These are phyloP conservation scores for Sapria himalayana DNA, from an alignment of 345 rosid species.

Conservation along the genomic window DNA sequence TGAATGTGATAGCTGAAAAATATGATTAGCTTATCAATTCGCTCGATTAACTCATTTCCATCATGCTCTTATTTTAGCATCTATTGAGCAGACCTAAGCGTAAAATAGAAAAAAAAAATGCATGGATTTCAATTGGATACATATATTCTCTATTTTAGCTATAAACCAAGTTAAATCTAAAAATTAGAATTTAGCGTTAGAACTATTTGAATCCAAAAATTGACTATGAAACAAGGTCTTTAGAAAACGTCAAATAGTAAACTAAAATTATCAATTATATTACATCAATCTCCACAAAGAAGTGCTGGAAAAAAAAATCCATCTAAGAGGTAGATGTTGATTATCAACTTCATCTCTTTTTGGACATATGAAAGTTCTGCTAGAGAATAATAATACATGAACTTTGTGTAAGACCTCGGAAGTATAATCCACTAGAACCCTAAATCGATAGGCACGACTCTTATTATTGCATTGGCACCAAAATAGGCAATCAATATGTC, in stretches of 20 bases:
- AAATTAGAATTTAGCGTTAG: not conserved
- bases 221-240: no score
- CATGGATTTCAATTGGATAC: conserved; percentile 41
- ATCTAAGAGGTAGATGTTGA: conserved; percentile 32
- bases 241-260: not conserved
- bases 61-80: conserved; percentile 33
- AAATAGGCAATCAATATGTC: conserved; percentile 28
- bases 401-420: conserved; percentile 32
- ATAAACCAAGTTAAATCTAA: not conserved
- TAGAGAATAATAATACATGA: conserved; percentile 24
- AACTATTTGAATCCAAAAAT: not conserved
- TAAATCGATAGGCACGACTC: conserved; percentile 50
- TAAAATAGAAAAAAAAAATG: conserved; percentile 34
- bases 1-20: conserved; percentile 34
- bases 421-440: conserved; percentile 60
- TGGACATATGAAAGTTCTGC: conserved; percentile 27
- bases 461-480: conserved; percentile 46
- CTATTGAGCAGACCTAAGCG: conserved; percentile 31
- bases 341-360: no score
- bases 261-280: conserved; percentile 49
- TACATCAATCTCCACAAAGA: conserved; percentile 39
- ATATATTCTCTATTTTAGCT: conserved; percentile 16
- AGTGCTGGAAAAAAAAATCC: conserved; percentile 49
- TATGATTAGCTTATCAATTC: conserved; percentile 23
- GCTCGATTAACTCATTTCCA: conserved; percentile 28